Base-by-base conservation (phyloP, 257 asterid species). In the Parsonsia alboflavescens region DNA sequence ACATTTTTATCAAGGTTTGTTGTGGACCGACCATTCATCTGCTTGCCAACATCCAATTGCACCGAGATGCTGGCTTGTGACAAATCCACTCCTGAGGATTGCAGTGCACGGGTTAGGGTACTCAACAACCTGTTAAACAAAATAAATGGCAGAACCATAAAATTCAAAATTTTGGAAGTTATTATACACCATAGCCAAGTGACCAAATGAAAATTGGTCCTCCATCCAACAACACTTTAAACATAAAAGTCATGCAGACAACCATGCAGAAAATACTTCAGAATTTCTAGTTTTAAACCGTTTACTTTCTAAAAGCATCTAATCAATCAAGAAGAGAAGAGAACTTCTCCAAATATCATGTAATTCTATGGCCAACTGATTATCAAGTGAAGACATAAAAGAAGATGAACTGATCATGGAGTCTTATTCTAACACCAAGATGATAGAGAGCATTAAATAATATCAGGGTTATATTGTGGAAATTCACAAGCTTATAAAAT, bases 81-180 rank as follows among this genome's bases (percentile, higher is more conserved):
- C 77, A 88, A 72, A 85, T 88, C 91, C 71, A 88, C 92, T 39
- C 96, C 96, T 41, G 88, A 82, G 15, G 92, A 86, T 63, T 70
- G 90, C 63, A 90, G 81, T n/a, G 88, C 82, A 77, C 78, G 77
- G 70, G 77, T 76, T 68, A 90, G 74, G 63, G 85, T 80, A 77
- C 77, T 81, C 80, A 81, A 54, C 71, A 88, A 70, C 83, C 92
- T 88, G 87, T 72, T 74, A 72, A 79, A 67, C 46, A 69, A 68
- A 62, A 67, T 54, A 74, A 75, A 67, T 58, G 26, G 49, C 21
- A 66, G 30, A 56, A 70, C 63, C 36, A 57, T 21, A 77, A 49
- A 56, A 7, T 56, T 17, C 56, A n/a, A 67, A 67, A 39, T 41
- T 24, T 21, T 13, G 56, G 62, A 13, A n/a, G 39, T 30, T 33